Percentiles rank a stretch among this genome's conserved stretches.
phyloP scores from a whole-genome alignment of 768 basidiomycete species.

The Nidularia pulvinata region DNA sequence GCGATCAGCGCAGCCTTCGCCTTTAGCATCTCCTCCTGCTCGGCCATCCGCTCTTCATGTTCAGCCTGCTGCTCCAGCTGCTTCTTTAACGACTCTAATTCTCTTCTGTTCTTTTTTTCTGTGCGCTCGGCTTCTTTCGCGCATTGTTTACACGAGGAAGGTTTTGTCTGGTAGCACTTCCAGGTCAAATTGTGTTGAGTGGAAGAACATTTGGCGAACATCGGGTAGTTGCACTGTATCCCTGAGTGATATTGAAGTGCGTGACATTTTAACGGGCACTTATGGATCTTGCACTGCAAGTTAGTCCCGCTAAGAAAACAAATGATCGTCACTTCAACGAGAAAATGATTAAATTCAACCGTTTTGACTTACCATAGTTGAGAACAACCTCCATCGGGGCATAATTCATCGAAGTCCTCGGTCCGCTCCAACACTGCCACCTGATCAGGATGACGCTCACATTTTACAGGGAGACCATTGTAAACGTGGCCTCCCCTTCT shows the following conservation, averaged over 20 bases:
- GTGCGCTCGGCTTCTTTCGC: slow-evolving; percentile 39
- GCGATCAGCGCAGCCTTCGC: slow-evolving; percentile 38
- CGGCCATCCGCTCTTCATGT: slow-evolving; percentile 38
- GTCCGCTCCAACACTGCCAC: slow-evolving; percentile 34
- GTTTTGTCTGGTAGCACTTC: slow-evolving; percentile 42
- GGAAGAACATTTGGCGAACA: slow-evolving; percentile 37
- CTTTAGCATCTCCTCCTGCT: slow-evolving; percentile 16
- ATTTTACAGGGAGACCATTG: slow-evolving; percentile 57
- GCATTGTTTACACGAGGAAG: slow-evolving; percentile 41
- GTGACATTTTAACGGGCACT: slow-evolving; percentile 64
- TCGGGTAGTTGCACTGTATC: slow-evolving; percentile 39
- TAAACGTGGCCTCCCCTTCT: slow-evolving; percentile 42
- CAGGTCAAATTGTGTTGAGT: slow-evolving; percentile 39
- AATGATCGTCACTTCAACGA: not conserved
- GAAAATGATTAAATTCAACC: not conserved
- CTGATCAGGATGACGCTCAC: slow-evolving; percentile 50
- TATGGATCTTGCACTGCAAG: slow-evolving; percentile 51
- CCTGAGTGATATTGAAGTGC: slow-evolving; percentile 51
- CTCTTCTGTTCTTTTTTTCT: slow-evolving; percentile 35
- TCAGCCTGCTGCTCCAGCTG: slow-evolving; percentile 42
- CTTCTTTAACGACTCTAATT: slow-evolving; percentile 37
- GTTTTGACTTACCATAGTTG: slow-evolving; percentile 51
- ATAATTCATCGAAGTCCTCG: slow-evolving; percentile 45
- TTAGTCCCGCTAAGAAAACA: slow-evolving; percentile 37
- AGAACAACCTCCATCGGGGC: slow-evolving; percentile 65